Evolutionary conservation across 768 basidiomycete genomes (phyloP), one percentile per base, ranked within the genome.

Genomic region (Pleurotus sapidus): DNA sequence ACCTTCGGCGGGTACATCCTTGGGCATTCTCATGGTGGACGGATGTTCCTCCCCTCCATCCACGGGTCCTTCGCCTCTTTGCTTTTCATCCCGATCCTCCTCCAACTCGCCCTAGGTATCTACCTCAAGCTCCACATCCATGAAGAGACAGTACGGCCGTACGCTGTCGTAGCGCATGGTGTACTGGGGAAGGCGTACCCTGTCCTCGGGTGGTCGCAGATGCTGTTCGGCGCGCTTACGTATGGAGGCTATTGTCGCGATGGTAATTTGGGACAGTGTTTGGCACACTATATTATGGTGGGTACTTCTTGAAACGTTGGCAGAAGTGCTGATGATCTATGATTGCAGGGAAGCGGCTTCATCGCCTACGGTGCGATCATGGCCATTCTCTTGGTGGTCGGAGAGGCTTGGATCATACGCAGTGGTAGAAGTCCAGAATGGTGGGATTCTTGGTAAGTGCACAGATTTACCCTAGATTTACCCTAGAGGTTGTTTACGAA

Each of bases 41-140:
- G 95, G 23, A 70, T 79, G 57, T 98, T 96, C 65, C 81, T 84
- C 1, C 74, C 78, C 25, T 89, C 90, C 4, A 83, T 83, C 0
- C 95, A 97, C 67, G 89, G 86, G 4, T 69, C 71, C 11, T 84
- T 89, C 62, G 88, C 87, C 17, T 82, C 79, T 38, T 73, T 94
- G 48, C 74, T 89, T 17, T 72, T 90, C 61, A 49, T 84, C 38
- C 86, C 91, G 14, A 83, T 95, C 39, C 62, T 79, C 12, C 61
- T 75, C 1, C 95, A 97, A 72, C 74, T 90, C 9, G 63, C 68
- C 20, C 74, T 93, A 48, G 95, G 95, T 3, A 81, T 93, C 45
- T 98, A 96, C 72, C 86, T 98, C 63, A 97, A 96, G 72, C 74
- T 95, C 5, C 95, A 97, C 69, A 87, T 97, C 24, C 80, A 95